Base-by-base conservation (phyloP, 1,139 yeast genomes). In the Blastobotrys capitulatus region DNA sequence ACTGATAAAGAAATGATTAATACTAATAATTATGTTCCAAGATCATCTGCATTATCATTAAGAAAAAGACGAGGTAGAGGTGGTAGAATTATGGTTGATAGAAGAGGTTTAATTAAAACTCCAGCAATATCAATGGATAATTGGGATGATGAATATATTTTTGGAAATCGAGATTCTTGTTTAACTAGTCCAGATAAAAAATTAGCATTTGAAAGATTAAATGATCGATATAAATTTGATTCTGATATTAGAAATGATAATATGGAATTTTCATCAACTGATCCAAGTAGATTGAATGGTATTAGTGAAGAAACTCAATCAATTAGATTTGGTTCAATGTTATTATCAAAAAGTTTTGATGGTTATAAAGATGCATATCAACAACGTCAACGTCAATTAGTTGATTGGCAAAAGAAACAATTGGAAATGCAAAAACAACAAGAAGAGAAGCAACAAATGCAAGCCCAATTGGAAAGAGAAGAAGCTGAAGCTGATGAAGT, bases 301-400 rank as follows among this genome's bases (percentile, higher is more conserved):
- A 87, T 89, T 46, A 80, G 90, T 19, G 86, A 84, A 51, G 94
- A 83, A 50, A 89, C 97, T 0, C 97, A 89, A 67, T 82, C 86
- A 0, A 86, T 90, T 35, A 74, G 97, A 54, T 89, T 90, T 67
- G 96, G 97, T 6, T 82, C 95, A 4, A 88, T 89, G 96, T 69
- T 90, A 40, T 73, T 89, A 44, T 82, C 94, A 5, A 90, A 90
- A 66, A 83, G 96, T 0, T 86, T 86, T 62, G 97, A 79, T 63
- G 63, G 75, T 47, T 82, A 81, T 56, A 77, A 80, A 51, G 79
- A 76, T 52, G 77, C 77, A 46, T 70, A 71, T 74, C 62, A 59
- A 22, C 62, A 56, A 29, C 60, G 65, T 43, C 63, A 60, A 45
- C 58, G 56, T 39, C 60, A 60, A 45, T 57, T 57, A 36, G 55